These are phyloP conservation scores for Gymnopilus junonius DNA, from an alignment of 768 basidiomycete genomes.

Conservation along the genomic window DNA sequence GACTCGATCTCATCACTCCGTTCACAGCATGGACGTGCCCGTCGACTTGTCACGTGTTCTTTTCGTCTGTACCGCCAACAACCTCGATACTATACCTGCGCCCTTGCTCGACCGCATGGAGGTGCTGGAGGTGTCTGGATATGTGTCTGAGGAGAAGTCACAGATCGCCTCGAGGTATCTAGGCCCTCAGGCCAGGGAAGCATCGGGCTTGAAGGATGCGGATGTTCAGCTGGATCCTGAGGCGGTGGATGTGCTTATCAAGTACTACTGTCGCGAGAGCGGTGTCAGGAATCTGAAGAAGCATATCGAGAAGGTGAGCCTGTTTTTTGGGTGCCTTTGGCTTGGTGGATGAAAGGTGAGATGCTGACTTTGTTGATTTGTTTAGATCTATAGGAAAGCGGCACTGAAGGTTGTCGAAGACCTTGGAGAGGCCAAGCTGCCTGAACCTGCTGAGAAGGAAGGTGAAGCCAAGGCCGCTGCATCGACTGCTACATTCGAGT, in stretches of 20 bases:
- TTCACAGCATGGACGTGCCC: constrained; percentile 89
- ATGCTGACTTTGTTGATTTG: neutral
- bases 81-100: constrained; percentile 91
- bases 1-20: constrained; percentile 5
- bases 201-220: constrained; percentile 82
- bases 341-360: neutral
- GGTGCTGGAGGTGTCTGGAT: constrained; percentile 92
- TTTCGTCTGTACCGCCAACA: constrained; percentile 98
- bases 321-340: neutral
- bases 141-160: constrained; percentile 92
- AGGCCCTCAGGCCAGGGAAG: constrained; percentile 91
- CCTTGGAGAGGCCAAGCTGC: constrained; percentile 84
- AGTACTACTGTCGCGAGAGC: constrained; percentile 97
- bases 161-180: constrained; percentile 89
- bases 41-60: constrained; percentile 95
- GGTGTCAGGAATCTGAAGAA: constrained; percentile 98
- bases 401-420: constrained; percentile 91
- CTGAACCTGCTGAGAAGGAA: constrained; percentile 56
- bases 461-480: constrained; percentile 17
- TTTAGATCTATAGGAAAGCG: constrained; percentile 94
- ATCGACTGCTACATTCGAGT: neutral
- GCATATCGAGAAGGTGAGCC: constrained; percentile 90
- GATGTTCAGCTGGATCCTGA: constrained; percentile 79
- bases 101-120: constrained; percentile 97
- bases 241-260: constrained; percentile 87